A percentile compares a stretch with the other conserved stretches of the same genome.
phyloP scores from a whole-genome alignment of 768 basidiomycete genomes.

The Tulasnella sp. region DNA sequence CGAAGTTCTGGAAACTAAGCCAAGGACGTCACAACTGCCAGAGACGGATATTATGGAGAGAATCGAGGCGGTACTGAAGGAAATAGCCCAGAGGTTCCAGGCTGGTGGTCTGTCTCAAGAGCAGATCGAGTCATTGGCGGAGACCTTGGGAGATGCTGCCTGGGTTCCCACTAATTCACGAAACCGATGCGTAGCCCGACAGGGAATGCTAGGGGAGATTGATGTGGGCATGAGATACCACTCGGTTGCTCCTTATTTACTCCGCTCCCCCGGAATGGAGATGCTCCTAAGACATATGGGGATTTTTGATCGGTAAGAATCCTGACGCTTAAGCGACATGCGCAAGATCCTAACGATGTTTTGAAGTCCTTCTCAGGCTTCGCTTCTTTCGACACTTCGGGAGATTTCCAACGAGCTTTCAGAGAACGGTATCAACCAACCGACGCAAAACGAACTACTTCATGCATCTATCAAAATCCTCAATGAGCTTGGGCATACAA shows the following conservation, averaged over 20 bases:
- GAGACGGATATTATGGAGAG: neutral
- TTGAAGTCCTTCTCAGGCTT: too few species aligned
- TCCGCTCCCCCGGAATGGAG: neutral
- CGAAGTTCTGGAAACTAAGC: neutral
- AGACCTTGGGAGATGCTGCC: neutral
- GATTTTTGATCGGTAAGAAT: neutral
- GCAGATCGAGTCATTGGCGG: neutral
- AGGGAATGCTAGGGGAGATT: neutral
- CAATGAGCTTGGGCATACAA: too few species aligned
- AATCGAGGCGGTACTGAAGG: neutral
- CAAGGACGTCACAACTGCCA: neutral
- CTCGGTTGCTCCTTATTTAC: neutral
- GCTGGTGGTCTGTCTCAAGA: neutral
- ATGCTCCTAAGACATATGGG: neutral
- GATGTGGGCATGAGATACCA: slow-evolving; percentile 1
- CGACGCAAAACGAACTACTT: too few species aligned
- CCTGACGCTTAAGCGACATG: too few species aligned
- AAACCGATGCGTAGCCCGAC: neutral
- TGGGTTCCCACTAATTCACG: neutral
- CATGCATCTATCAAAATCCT: too few species aligned
- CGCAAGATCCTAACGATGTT: too few species aligned
- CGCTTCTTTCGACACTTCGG: too few species aligned
- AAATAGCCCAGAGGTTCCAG: neutral
- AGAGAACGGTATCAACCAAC: too few species aligned
- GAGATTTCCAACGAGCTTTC: too few species aligned